Conservation (phyloP, 257 asterid species). For the Solanum chilense region DNA sequence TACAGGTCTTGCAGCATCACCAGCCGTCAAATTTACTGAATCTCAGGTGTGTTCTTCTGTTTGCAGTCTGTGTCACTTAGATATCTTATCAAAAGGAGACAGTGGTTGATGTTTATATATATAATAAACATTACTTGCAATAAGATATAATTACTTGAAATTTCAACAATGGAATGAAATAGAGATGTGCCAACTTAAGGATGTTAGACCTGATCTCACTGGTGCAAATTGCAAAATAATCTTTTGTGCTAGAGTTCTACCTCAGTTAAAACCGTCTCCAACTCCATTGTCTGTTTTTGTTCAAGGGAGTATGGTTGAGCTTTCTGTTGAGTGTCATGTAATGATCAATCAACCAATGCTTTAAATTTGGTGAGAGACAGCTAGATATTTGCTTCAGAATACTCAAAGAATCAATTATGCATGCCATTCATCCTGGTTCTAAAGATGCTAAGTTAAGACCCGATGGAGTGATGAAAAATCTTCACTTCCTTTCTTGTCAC, state of each 20-base stretch:
- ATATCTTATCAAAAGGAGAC: not conserved
- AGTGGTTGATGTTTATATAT: not conserved
- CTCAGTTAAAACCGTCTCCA: not conserved
- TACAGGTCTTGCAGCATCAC: conserved; percentile 74
- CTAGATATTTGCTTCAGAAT: not conserved
- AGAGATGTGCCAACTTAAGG: not conserved
- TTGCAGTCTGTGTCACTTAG: not conserved
- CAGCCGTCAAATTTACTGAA: conserved; percentile 55
- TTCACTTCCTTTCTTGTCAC: not conserved
- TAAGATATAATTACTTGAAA: not conserved
- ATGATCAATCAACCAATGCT: not conserved
- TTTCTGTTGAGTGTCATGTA: not conserved
- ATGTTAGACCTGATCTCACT: not conserved
- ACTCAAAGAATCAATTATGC: not conserved
- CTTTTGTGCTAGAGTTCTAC: not conserved
- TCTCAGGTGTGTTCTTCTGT: conserved; percentile 48
- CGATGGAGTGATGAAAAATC: not conserved
- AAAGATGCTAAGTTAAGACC: not conserved
- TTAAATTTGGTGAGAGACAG: not conserved
- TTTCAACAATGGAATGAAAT: not conserved
- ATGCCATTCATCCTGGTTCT: not conserved
- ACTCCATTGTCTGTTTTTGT: not conserved
- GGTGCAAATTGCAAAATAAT: not conserved
- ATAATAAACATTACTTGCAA: not conserved
- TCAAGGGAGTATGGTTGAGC: not conserved